Evolutionary conservation across 768 basidiomycete species (phyloP).

Genomic region (Lenzites betulinus): DNA sequence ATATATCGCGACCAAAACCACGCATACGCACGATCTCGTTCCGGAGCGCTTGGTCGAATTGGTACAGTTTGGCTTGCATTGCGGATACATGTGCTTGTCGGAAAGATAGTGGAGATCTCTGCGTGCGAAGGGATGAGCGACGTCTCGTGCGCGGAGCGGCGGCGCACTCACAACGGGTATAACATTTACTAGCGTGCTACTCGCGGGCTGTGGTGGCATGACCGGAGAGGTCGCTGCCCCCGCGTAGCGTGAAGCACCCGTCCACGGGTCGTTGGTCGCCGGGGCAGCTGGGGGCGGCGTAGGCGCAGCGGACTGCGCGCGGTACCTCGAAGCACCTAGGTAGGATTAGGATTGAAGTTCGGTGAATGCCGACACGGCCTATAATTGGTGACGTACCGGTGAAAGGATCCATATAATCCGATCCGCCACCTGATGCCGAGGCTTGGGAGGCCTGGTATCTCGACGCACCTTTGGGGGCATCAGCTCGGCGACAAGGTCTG

Average conservation of each 20-base stretch:
- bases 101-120: constrained; percentile 75
- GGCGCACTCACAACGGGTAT: constrained; percentile 29
- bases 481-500: background rate
- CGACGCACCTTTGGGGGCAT: constrained; percentile 31
- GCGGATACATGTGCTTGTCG: constrained; percentile 80
- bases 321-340: constrained; percentile 38
- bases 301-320: constrained; percentile 27
- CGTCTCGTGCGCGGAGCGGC: background rate
- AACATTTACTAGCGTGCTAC: constrained; percentile 1
- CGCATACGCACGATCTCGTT: constrained; percentile 62
- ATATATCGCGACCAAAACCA: background rate
- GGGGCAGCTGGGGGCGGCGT: constrained; percentile 36
- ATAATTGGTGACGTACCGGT: constrained; percentile 22
- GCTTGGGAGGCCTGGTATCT: constrained; percentile 34
- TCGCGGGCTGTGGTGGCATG: constrained; percentile 41
- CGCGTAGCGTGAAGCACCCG: constrained; percentile 66
- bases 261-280: constrained; percentile 67
- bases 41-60: constrained; percentile 69
- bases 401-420: constrained; percentile 33
- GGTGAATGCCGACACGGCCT: too few species aligned
- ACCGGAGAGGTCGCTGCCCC: constrained; percentile 37
- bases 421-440: constrained; percentile 4
- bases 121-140: constrained; percentile 1
- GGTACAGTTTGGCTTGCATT: constrained; percentile 76
- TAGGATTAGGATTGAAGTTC: background rate